Conservation (phyloP, 2,329 filamentous ascomycete species). For the Colletotrichum tamarilloi region DNA sequence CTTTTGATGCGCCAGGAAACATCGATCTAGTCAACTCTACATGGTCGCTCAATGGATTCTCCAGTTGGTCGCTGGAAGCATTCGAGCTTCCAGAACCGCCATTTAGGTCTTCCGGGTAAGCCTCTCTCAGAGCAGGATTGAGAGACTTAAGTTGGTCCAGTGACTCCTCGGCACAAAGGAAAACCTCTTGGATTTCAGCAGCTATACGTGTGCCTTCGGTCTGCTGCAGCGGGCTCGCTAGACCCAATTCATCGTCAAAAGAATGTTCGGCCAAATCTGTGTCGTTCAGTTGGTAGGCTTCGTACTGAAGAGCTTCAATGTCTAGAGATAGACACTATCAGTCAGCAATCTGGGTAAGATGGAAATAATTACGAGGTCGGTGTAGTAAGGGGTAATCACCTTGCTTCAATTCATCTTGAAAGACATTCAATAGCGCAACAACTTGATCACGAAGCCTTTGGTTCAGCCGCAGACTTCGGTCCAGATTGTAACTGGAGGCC, state of each 20-base stretch:
- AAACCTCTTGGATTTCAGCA: not conserved
- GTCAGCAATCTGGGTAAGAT: not conserved
- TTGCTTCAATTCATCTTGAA: slow-evolving; percentile 1
- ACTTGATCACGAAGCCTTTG: not conserved
- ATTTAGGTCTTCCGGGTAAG: slow-evolving; percentile 8
- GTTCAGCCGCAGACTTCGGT: slow-evolving; percentile 11
- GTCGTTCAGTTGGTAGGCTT: not conserved
- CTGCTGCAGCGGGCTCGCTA: not conserved
- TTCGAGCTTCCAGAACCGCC: not conserved
- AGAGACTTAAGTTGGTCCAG: not conserved
- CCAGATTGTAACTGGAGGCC: not conserved
- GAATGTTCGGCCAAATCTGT: not conserved
- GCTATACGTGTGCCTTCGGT: not conserved
- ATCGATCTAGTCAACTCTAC: not conserved
- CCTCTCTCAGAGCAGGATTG: not conserved
- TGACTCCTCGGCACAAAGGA: not conserved
- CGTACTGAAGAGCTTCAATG: not conserved
- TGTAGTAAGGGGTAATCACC: not conserved
- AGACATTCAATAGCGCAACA: not conserved
- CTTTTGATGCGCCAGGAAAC: slow-evolving; percentile 4
- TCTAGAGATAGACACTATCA: not conserved
- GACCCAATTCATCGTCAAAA: not conserved
- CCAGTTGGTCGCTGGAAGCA: not conserved
- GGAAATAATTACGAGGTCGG: not conserved
- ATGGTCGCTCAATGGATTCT: not conserved